phyloP scores from a whole-genome alignment of 2,329 filamentous ascomycete genomes.

The Phyllosticta ampelicida region DNA sequence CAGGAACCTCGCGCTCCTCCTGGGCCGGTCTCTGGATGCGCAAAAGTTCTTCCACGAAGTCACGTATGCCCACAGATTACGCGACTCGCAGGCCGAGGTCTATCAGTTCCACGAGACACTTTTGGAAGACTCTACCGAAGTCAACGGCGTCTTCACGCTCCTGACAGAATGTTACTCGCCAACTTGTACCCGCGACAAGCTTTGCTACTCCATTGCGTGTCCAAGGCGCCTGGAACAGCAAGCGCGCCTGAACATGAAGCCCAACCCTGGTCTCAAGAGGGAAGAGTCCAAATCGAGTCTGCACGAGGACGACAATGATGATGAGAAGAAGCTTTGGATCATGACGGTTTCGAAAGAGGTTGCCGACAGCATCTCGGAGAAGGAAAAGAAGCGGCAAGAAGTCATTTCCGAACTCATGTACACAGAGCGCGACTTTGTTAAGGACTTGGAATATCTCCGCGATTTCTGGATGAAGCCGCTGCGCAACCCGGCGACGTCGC shows the following conservation, averaged over 20 bases:
- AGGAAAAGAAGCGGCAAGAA: constrained; percentile 94
- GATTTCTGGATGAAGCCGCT: constrained; percentile 98
- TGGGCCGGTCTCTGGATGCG: constrained; percentile 86
- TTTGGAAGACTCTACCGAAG: constrained; percentile 71
- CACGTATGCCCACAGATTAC: constrained; percentile 88
- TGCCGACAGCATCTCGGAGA: constrained; percentile 77
- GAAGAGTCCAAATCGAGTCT: constrained; percentile 59
- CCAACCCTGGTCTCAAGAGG: constrained; percentile 72
- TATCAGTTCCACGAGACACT: constrained; percentile 95
- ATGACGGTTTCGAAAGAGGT: constrained; percentile 95
- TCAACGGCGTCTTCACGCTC: constrained; percentile 94
- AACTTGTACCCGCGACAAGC: constrained; percentile 85
- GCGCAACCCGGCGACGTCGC: constrained; percentile 57
- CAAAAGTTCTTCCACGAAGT: constrained; percentile 99
- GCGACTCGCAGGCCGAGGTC: constrained; percentile 88
- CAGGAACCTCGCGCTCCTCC: constrained; percentile 79
- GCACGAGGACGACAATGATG: constrained; percentile 79
- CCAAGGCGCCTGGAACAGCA: constrained; percentile 90
- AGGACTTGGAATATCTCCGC: constrained; percentile 91
- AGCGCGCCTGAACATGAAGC: constrained; percentile 84
- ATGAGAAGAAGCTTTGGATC: constrained; percentile 98
- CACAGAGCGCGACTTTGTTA: constrained; percentile 96
- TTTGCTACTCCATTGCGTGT: constrained; percentile 97
- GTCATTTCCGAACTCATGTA: constrained; percentile 98
- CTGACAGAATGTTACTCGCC: constrained; percentile 97